Percentiles rank a stretch among this genome's conserved stretches.
phyloP scores from a whole-genome alignment of 2,329 filamentous ascomycete species.

The Septoria petroselini region DNA sequence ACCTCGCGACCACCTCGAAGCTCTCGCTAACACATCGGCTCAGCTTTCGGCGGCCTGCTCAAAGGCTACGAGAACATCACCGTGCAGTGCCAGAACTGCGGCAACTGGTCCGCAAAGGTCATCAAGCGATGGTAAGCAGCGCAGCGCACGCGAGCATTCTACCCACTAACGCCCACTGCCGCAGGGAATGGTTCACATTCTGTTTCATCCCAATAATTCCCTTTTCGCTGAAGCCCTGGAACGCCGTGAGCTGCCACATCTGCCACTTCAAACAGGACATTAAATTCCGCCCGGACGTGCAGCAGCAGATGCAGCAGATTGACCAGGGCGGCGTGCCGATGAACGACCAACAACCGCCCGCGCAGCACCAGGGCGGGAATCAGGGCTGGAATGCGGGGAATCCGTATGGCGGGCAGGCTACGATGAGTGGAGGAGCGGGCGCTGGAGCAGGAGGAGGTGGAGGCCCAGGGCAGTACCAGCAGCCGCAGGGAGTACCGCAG shows the following conservation, averaged over 20 bases:
- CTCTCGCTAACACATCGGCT: conserved; percentile 17
- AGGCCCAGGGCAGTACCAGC: conserved; percentile 11
- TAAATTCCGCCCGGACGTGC: conserved; percentile 43
- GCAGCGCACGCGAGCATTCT: not conserved
- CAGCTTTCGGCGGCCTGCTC: conserved; percentile 48
- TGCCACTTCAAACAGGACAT: conserved; percentile 70
- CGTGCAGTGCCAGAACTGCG: conserved; percentile 53
- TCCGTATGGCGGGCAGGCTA: conserved; percentile 16
- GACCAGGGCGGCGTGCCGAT: conserved; percentile 33
- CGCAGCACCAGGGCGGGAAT: conserved; percentile 18
- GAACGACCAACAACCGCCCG: conserved; percentile 26
- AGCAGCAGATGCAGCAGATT: conserved; percentile 37
- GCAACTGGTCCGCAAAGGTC: conserved; percentile 47
- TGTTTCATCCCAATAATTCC: conserved; percentile 54
- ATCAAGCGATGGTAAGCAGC: conserved; percentile 45
- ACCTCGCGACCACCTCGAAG: not conserved
- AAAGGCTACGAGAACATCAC: conserved; percentile 50
- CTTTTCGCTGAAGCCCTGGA: conserved; percentile 56
- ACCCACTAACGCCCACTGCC: conserved; percentile 18
- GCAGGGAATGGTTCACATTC: conserved; percentile 65
- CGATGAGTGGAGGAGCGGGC: conserved; percentile 19
- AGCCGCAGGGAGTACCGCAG: conserved; percentile 12
- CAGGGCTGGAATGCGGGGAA: conserved; percentile 31
- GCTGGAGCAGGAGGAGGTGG: conserved; percentile 10
- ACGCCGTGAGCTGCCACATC: conserved; percentile 68